Base-by-base conservation (phyloP, 2,329 filamentous ascomycete genomes). In the Fusarium mexicanum region DNA sequence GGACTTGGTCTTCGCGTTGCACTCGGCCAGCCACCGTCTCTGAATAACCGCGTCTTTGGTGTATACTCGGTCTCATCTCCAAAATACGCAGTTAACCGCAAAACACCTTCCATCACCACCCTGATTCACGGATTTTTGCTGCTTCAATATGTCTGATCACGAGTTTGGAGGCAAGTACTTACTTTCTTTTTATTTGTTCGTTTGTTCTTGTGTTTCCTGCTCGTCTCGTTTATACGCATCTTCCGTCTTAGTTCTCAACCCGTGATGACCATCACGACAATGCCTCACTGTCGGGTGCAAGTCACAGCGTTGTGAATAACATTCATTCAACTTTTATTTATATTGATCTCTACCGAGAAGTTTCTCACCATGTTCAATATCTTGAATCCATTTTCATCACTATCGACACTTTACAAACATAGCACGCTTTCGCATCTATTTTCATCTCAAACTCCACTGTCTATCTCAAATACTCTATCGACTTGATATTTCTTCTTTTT, bases 121-220 rank as follows among this genome's bases (percentile, higher is more conserved):
- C 18, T 31, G 41, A 62, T 58, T 68, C 51, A 40, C 61, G 47
- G 38, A 48, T 33, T 63, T 61, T 22, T 55, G 22, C 31, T 59
- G 26, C 57, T 54, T 60, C 22, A 83, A 51, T 71, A 92, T 92
- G 90, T 92, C 90, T 65, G 90, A 92, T 78, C 88, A 91, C 81
- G 90, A 92, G 80, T 90, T 91, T 84, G 87, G 86, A 83, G 87
- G 90, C 91, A 80, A 83, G 89, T 84, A 37, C 54, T 53, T 67
- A 53, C 35, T 59, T 38, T 60, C 31, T 76, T 37, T 41, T 67
- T 55, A 54, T 57, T 61, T 58, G 17, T 60, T 65, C 59, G 37
- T 66, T 68, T 61, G 33, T n/a, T 47, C 24, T 44, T 54, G 47
- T 50, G 50, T 37, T 31, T 46, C 43, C 35, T 40, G 18, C 54